Evolutionary conservation across 768 basidiomycete genomes (phyloP), one percentile per base, ranked within the genome.

Genomic region (Lentinula edodes): DNA sequence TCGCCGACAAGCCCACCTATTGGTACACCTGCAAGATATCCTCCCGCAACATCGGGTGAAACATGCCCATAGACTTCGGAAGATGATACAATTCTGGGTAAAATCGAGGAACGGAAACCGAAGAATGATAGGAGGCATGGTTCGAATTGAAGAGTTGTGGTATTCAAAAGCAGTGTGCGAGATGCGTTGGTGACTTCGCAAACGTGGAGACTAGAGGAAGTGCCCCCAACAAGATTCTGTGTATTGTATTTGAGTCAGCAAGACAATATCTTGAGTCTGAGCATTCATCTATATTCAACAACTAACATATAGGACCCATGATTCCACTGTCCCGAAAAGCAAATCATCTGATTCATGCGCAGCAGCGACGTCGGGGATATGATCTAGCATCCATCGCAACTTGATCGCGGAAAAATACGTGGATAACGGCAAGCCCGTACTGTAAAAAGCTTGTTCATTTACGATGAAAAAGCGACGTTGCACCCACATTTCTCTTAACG

Each of bases 361-460:
- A 46, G 83, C 79, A 38, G 80, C 73, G 59, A 98, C 93, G 35
- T 86, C 84, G 3, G 82, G 79, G 69, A 89, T 75, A 70, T 98
- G 86, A 71, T 96, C 91, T 63, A 96, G 85, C 90, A 99, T 93
- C 96, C 96, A 99, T 50, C 91, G 85, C 64, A 97, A 80, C 76
- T 98, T 98, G 72, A 97, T 89, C 16, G 90, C 96, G 23, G 95
- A 97, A 76, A 99, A 99, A 76, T 99, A 99, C 0, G 96, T 98
- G 15, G 95, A 97, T 7, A 98, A 80, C n/a, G 90, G 91, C 42
- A 97, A 83, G 38, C 95, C 95, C 52, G 94, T 95, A 63, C 92
- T 96, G 65, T 34, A 39, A 52, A 58, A 59, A 54, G 53, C 34
- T 68, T 69, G 46, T 12, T 32, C 36, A 62, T 8, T 34, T 46